phyloP scores from a whole-genome alignment of 148 eudicot genomes.

The Cornus suecica region DNA sequence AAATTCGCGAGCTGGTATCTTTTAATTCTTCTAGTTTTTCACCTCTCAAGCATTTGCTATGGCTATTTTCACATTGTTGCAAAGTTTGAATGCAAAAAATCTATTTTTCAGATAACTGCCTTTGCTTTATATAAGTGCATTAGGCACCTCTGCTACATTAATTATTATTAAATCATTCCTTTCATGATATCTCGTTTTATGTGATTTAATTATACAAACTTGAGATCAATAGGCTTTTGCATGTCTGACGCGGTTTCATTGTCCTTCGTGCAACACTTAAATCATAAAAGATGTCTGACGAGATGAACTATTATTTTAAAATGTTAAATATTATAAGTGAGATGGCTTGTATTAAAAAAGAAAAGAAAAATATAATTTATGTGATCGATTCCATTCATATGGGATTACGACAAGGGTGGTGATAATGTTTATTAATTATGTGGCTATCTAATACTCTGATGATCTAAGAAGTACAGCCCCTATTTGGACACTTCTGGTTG shows the following conservation, averaged over 20 bases:
- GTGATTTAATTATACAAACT: background rate
- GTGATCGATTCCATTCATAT: background rate
- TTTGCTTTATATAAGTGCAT: background rate
- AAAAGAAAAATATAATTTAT: no score
- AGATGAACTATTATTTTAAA: no score
- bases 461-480: no score
- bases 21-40: background rate
- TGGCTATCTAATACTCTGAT: no score
- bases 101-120: background rate
- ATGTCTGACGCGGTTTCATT: background rate
- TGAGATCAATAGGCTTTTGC: background rate
- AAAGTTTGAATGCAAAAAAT: background rate
- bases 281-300: no score
- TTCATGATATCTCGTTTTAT: background rate
- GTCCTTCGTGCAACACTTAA: background rate
- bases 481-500: no score
- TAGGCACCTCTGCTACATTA: background rate
- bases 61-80: background rate
- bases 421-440: no score
- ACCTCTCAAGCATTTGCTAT: background rate
- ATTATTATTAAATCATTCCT: background rate
- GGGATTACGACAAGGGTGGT: background rate
- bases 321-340: background rate
- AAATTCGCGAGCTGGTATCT: constrained; percentile 76
- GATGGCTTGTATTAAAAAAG: background rate